phyloP scores from a whole-genome alignment of 2,329 filamentous ascomycete genomes.

The Arthrobotrys sinensis region DNA sequence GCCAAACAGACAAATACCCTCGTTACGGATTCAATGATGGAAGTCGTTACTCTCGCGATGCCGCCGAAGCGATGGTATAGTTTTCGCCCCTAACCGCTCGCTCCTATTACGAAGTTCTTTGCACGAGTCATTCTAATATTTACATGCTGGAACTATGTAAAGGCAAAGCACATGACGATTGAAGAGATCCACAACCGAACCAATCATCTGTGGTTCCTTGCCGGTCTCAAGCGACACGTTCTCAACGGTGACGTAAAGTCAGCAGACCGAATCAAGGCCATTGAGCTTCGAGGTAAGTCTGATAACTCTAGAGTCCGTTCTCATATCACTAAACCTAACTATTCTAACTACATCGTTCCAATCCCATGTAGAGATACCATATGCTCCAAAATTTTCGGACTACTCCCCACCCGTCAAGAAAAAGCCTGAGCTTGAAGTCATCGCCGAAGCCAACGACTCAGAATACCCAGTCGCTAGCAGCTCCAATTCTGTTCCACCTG shows the following conservation, averaged over 20 bases:
- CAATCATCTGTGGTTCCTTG: slow-evolving; percentile 47
- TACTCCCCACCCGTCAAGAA: too few relatives aligned
- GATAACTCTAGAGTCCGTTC: not conserved
- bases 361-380: too few relatives aligned
- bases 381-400: too few relatives aligned
- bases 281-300: slow-evolving; percentile 39
- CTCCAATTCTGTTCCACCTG: too few relatives aligned
- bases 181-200: slow-evolving; percentile 37
- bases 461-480: too few relatives aligned
- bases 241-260: slow-evolving; percentile 32
- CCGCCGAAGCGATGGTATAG: not conserved
- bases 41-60: not conserved
- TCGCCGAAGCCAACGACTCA: too few relatives aligned
- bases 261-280: not conserved
- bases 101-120: too few relatives aligned
- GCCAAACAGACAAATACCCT: not conserved
- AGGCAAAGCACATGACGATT: slow-evolving; percentile 32
- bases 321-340: too few relatives aligned
- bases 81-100: too few relatives aligned
- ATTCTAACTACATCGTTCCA: too few relatives aligned
- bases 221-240: slow-evolving; percentile 34
- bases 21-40: not conserved
- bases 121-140: not conserved
- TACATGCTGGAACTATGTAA: not conserved
- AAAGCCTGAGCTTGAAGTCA: too few relatives aligned